Conservation (phyloP, 441 rosid species). For the Syzygium malaccense region DNA sequence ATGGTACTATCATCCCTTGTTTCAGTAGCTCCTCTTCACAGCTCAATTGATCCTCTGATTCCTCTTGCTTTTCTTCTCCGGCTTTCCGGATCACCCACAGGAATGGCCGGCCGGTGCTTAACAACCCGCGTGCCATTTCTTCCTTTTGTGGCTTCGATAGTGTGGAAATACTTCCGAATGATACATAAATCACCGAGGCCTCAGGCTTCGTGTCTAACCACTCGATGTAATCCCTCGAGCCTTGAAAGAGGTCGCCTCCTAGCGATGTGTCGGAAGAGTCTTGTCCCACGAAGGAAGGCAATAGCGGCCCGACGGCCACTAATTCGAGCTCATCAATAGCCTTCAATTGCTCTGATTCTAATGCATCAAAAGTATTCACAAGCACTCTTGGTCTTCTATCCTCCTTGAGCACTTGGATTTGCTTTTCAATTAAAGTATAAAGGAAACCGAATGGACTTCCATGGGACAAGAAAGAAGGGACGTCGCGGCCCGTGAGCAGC, state of each 20-base stretch:
- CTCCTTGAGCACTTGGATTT: conserved; percentile 22
- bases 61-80: conserved; percentile 1
- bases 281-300: conserved; percentile 29
- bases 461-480: conserved; percentile 42
- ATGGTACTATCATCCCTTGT: conserved; percentile 40
- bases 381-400: conserved; percentile 28
- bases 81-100: conserved; percentile 39
- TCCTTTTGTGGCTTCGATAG: conserved; percentile 36
- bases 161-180: conserved; percentile 39
- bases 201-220: conserved; percentile 43
- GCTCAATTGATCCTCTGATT: conserved; percentile 8
- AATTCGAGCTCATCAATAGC: conserved; percentile 18
- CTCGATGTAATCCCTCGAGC: conserved; percentile 13
- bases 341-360: conserved; percentile 29
- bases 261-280: conserved; percentile 16
- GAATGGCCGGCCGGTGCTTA: conserved; percentile 26
- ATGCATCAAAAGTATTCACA: conserved; percentile 39
- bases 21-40: conserved; percentile 23
- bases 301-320: conserved; percentile 46
- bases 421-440: conserved; percentile 10
- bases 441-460: not conserved
- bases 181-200: conserved; percentile 50
- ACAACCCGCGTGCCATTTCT: conserved; percentile 28
- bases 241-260: conserved; percentile 19
- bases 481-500: conserved; percentile 9